Conservation (phyloP, 2,329 filamentous ascomycete genomes). For the Metarhizium rileyi region DNA sequence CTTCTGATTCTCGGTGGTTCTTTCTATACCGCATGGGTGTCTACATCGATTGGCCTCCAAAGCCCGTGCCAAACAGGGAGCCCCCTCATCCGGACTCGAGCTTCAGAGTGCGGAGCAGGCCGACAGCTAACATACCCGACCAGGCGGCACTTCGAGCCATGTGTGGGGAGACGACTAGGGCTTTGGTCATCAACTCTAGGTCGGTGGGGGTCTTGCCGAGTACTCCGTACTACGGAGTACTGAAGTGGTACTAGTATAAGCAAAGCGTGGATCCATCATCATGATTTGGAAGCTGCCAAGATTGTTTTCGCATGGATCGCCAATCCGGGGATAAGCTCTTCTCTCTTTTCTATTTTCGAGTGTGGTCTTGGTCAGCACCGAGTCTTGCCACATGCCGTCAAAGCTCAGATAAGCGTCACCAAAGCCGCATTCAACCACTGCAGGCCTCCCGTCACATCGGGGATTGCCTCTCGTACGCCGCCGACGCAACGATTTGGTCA, state of each 20-base stretch:
- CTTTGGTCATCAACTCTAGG: too few species aligned
- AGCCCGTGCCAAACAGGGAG: too few species aligned
- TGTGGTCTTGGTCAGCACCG: not conserved
- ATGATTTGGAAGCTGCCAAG: not conserved
- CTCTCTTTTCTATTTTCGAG: not conserved
- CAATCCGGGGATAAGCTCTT: too few species aligned
- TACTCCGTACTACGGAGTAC: too few species aligned
- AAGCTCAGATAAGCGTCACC: not conserved
- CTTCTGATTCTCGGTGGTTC: too few species aligned
- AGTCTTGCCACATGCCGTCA: not conserved
- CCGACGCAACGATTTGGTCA: not conserved
- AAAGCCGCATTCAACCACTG: not conserved
- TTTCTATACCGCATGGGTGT: too few species aligned
- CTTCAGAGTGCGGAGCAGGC: not conserved
- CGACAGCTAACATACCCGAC: not conserved
- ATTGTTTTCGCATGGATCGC: not conserved
- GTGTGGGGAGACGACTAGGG: not conserved
- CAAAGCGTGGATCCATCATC: too few species aligned
- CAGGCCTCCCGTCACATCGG: not conserved
- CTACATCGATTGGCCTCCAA: too few species aligned
- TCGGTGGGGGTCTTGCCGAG: too few species aligned
- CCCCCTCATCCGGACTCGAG: too few species aligned
- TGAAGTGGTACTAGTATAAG: too few species aligned
- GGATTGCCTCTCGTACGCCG: not conserved
- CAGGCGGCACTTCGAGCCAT: not conserved